phyloP scores from a whole-genome alignment of 129 eudicot species.

The Lactuca sativa region DNA sequence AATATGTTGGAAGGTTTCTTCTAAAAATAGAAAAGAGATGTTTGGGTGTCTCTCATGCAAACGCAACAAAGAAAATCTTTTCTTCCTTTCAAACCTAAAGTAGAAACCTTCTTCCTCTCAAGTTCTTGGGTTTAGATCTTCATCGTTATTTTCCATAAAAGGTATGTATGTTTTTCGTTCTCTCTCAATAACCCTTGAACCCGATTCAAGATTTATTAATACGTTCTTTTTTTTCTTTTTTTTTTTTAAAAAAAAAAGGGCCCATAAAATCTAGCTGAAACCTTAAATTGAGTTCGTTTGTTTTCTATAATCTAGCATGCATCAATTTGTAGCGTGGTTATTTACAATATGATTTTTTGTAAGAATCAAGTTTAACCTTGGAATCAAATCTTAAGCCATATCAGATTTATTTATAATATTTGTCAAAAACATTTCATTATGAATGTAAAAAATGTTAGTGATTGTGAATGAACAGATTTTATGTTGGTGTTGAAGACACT shows the following conservation, averaged over 20 bases:
- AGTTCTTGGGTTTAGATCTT: constrained; percentile 11
- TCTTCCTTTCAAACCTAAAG: constrained; percentile 8
- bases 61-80: constrained; percentile 6
- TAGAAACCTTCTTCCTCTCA: constrained; percentile 13
- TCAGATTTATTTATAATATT: no score
- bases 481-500: constrained; percentile 29
- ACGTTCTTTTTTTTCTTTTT: background rate
- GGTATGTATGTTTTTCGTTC: constrained; percentile 17
- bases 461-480: background rate
- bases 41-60: background rate
- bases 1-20: background rate
- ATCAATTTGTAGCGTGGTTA: background rate
- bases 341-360: no score
- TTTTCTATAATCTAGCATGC: background rate
- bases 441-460: no score
- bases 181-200: background rate
- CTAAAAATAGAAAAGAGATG: constrained; percentile 21
- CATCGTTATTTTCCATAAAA: constrained; percentile 12
- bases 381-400: no score
- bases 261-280: background rate
- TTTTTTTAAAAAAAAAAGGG: background rate
- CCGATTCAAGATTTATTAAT: constrained; percentile 13
- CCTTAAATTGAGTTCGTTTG: background rate
- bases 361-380: background rate
- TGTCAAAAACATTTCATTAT: no score